Base-by-base conservation (phyloP, 1,139 yeast genomes). In the Blastobotrys persicus region DNA sequence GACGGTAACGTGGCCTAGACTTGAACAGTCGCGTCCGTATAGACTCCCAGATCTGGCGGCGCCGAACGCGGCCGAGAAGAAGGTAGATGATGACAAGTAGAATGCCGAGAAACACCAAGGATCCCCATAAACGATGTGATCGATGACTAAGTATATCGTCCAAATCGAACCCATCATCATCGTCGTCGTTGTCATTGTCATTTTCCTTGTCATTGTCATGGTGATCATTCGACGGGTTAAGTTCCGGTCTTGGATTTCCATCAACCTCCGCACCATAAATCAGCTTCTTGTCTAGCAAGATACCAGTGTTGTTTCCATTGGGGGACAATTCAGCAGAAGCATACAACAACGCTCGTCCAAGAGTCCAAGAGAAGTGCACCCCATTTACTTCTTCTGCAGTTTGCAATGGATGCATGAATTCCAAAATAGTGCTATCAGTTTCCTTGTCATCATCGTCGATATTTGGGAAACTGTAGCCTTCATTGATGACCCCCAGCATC, bases 331-430 rank as follows among this genome's bases (percentile, higher is more conserved):
- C 32, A 77, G 76, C 20, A 9, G 76, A 67, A 0, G 76, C 72
- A 61, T 87, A 87, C 23, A 88, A 64, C 3, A 87, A 65, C 2
- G 94, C 95, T 47, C 91, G 73, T 1, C 95, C 96, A 43, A 87
- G 68, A 0, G 95, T 86, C 96, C 96, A 88, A 0, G 92, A 79
- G 53, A 85, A 83, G 35, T 83, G 80, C 1, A 79, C 72, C 0
- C 87, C 88, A 38, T 80, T 80, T 44, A 86, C 70, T 47, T 76
- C 73, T 53, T 84, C 86, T 16, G 83, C 81, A 17, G 85, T 72
- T 52, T 78, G 80, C 51, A 87, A 75, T 0, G 85, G 74, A 48
- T 78, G 72, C 20, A 64, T 54, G 50, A 63, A 69, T 4, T 57
- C 57, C 5, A 53, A 46, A 18, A 62, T 49, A 2, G 51, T 33